Percentiles rank a stretch among this genome's conserved stretches.
These are phyloP conservation scores for Penicillium decumbens DNA, from an alignment of 2,329 filamentous ascomycete genomes.

Conservation along the genomic window DNA sequence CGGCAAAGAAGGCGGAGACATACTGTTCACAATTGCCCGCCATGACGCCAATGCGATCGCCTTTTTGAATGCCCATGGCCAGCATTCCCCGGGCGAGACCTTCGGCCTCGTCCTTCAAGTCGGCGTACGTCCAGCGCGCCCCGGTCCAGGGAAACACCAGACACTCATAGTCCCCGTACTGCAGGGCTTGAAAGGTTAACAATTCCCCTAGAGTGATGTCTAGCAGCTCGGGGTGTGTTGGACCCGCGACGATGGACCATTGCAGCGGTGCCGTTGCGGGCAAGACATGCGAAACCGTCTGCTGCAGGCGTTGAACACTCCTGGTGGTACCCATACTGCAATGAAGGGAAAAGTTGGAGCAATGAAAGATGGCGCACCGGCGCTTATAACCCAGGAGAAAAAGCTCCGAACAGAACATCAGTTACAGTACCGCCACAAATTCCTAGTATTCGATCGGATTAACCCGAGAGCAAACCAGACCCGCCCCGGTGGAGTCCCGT, in stretches of 20 bases:
- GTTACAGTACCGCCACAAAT: background rate
- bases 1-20: conserved; percentile 67
- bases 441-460: background rate
- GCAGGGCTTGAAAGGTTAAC: conserved; percentile 64
- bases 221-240: conserved; percentile 63
- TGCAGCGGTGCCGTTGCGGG: conserved; percentile 14
- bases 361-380: background rate
- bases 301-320: conserved; percentile 29
- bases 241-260: conserved; percentile 61
- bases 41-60: conserved; percentile 71
- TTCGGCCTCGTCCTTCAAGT: conserved; percentile 59
- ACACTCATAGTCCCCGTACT: conserved; percentile 62
- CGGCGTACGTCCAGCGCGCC: conserved; percentile 66
- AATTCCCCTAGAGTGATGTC: conserved; percentile 69
- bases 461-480: background rate
- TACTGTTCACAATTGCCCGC: conserved; percentile 58
- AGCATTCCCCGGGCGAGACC: conserved; percentile 62
- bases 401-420: background rate
- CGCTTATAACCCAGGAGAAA: background rate
- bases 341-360: background rate
- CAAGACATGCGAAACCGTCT: conserved; percentile 30
- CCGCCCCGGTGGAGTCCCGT: background rate
- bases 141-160: conserved; percentile 72
- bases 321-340: conserved; percentile 22
- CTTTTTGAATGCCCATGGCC: conserved; percentile 61